Base-by-base conservation (phyloP, 75 land plant genomes). In the Isoetes taiwanensis region DNA sequence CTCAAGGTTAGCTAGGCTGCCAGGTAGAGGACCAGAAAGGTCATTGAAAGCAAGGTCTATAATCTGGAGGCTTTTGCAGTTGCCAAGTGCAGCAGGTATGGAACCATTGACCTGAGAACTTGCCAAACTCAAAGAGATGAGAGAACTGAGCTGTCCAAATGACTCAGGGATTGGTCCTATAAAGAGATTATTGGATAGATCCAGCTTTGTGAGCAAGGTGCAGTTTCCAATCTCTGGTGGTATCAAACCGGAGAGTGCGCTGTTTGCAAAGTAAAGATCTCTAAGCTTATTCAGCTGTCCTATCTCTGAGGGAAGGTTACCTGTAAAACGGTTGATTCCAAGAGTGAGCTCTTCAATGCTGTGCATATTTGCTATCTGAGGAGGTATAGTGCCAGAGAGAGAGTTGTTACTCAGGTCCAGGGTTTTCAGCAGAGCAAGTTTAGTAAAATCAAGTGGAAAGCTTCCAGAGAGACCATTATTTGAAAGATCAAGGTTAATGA, bases 331-430 rank as follows among this genome's bases (percentile, higher is more conserved):
- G 41, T 74, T 74, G 32, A 19, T 12, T 23, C 54, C 53, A 2
- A 66, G 46, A 14, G 31, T 28, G 12, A 66, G 28, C 10, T 62
- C 64, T 10, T 27, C 2, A 11, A 85, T 66, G 28, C 17, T 61
- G 16, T 65, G 28, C 79, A 86, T 72, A 16, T 78, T 69, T 2
- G 87, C 84, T 24, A 86, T 64, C 32, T 79, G 82, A 5, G 72
- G 60, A 10, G 87, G 93, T 12, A 86, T 82, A 25, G 32, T 65
- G 4, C 97, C 93, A 2, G 32, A 19, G 21, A 90, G 78, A 43
- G 66, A 37, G 58, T 90, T 90, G 71, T 77, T 76, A 20, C 84
- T 83, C 12, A 90, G 75, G 39, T 86, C 93, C 1, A 86, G 82
- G 57, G 73, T 85, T 70, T 78, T 74, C 56, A 86, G 38, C 0